Evolutionary conservation across 2,329 filamentous ascomycete genomes (phyloP).

Genomic region (Colletotrichum spaethianum): DNA sequence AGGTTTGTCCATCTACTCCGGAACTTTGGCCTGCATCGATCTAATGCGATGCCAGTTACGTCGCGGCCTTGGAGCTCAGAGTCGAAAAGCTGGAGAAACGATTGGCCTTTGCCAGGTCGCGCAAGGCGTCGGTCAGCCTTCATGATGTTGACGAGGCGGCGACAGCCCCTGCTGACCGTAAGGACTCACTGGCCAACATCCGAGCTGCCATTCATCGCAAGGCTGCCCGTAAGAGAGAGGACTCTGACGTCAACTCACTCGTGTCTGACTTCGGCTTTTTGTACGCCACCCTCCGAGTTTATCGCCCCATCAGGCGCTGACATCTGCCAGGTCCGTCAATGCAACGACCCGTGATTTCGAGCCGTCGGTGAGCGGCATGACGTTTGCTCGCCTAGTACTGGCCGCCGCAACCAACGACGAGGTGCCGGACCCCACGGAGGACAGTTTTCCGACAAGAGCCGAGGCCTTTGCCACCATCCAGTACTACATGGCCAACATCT

Average conservation of each 20-base stretch:
- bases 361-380: constrained; percentile 89
- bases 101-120: constrained; percentile 77
- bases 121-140: constrained; percentile 79
- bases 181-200: constrained; percentile 74
- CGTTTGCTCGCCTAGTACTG: constrained; percentile 89
- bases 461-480: constrained; percentile 79
- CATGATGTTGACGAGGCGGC: constrained; percentile 68
- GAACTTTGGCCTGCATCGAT: constrained; percentile 39
- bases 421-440: constrained; percentile 73
- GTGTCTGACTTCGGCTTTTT: constrained; percentile 95
- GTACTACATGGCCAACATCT: constrained; percentile 88
- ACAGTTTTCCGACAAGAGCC: constrained; percentile 79
- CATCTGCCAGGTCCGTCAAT: constrained; percentile 81
- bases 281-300: constrained; percentile 61
- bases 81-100: constrained; percentile 90
- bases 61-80: constrained; percentile 92
- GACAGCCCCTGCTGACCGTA: constrained; percentile 58
- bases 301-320: constrained; percentile 9
- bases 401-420: constrained; percentile 84
- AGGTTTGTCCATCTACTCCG: constrained; percentile 67
- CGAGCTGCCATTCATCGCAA: constrained; percentile 75
- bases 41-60: constrained; percentile 74
- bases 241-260: constrained; percentile 89
- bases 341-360: constrained; percentile 96
- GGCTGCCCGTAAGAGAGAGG: constrained; percentile 77